A percentile compares a stretch with the other conserved stretches of the same genome.
phyloP scores from a whole-genome alignment of 768 basidiomycete species.

The Epithele typhae region DNA sequence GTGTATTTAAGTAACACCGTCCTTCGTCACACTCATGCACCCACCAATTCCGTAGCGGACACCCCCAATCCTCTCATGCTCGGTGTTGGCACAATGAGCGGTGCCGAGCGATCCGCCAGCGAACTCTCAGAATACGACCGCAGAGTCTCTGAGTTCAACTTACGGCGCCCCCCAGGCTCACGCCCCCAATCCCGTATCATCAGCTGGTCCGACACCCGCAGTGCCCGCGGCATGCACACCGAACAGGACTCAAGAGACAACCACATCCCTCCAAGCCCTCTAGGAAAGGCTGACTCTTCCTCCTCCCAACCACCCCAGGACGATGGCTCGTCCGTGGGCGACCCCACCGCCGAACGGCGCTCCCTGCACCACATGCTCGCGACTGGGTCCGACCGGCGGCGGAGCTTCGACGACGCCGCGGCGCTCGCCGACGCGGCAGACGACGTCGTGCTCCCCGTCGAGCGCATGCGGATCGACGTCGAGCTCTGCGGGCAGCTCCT shows the following conservation, averaged over 20 bases:
- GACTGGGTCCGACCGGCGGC: constrained; percentile 32
- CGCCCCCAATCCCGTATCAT: constrained; percentile 40
- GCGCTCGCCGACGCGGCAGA: constrained; percentile 36
- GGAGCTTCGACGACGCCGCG: constrained; percentile 61
- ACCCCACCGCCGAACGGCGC: constrained; percentile 2
- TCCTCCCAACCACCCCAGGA: constrained; percentile 4
- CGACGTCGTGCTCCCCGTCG: constrained; percentile 45
- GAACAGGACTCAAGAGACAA: not conserved
- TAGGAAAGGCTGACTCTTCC: too few species aligned
- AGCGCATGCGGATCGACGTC: constrained; percentile 75
- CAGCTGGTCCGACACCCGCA: constrained; percentile 54
- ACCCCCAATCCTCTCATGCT: constrained; percentile 18
- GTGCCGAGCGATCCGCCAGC: constrained; percentile 20
- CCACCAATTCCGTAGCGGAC: constrained; percentile 10
- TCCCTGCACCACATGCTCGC: constrained; percentile 8
- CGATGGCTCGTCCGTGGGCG: not conserved
- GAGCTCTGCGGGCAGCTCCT: constrained; percentile 73
- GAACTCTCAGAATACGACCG: constrained; percentile 32
- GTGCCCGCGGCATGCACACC: constrained; percentile 31
- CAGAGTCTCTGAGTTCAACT: constrained; percentile 33
- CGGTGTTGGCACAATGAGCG: constrained; percentile 13
- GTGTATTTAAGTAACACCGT: constrained; percentile 17
- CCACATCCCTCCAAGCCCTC: too few species aligned
- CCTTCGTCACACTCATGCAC: not conserved
- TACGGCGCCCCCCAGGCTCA: constrained; percentile 37